Evolutionary conservation across 106 monocot species (phyloP).

Genomic region (Vanilla planifolia): DNA sequence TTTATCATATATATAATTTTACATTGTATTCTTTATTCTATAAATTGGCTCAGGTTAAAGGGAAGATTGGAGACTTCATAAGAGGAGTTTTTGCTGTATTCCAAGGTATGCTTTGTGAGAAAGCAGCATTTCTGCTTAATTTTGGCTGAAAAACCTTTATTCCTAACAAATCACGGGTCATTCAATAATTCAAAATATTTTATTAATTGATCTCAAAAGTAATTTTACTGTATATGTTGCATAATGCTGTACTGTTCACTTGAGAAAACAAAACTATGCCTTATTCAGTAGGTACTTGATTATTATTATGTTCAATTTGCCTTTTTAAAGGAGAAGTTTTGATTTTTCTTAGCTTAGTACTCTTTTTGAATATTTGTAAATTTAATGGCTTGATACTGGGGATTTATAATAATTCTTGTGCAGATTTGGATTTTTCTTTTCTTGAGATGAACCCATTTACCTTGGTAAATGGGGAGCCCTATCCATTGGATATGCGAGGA

Average conservation of each 20-base stretch:
- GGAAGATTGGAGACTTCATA: slow-evolving; percentile 86
- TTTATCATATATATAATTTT: neutral
- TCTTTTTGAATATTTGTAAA: too few relatives aligned
- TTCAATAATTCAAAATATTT: too few relatives aligned
- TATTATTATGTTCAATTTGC: too few relatives aligned
- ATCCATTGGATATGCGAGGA: slow-evolving; percentile 95
- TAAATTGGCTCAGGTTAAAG: slow-evolving; percentile 42
- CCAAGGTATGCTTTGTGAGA: too few relatives aligned
- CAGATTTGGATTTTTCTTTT: slow-evolving; percentile 92
- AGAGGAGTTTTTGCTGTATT: slow-evolving; percentile 80
- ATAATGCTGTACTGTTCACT: too few relatives aligned
- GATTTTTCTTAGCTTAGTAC: too few relatives aligned
- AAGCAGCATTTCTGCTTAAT: too few relatives aligned
- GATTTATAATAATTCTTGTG: slow-evolving; percentile 1
- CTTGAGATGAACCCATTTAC: slow-evolving; percentile 99
- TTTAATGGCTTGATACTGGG: neutral
- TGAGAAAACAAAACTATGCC: too few relatives aligned
- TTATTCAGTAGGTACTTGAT: too few relatives aligned
- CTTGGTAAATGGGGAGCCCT: slow-evolving; percentile 83
- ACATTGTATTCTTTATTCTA: neutral
- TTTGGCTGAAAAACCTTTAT: too few relatives aligned
- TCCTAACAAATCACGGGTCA: neutral
- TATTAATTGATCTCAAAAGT: neutral
- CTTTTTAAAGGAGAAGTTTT: too few relatives aligned
- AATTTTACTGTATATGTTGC: too few relatives aligned